Base-by-base conservation (phyloP, 805 yeast genomes). In the Kregervanrija fluxuum region DNA sequence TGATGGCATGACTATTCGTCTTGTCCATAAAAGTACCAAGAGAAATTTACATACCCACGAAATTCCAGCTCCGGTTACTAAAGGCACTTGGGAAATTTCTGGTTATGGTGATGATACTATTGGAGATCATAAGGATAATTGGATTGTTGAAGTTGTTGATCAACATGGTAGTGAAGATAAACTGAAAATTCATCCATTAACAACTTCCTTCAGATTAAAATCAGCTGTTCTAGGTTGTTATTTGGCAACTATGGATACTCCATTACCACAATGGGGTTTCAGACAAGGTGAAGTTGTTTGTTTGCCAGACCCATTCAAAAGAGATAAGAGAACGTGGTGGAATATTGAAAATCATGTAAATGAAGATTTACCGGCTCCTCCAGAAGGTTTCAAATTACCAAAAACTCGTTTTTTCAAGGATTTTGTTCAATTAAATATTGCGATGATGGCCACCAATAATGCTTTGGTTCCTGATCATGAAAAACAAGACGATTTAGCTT, bases 281-380 rank as follows among this genome's bases (percentile, higher is more conserved):
- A 79, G 79, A 57, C 95, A 85, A 64, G 82, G 85, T 41, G 99
- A 93, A 69, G 91, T 93, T 51, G 82, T 81, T 1, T 93, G 99
- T 68, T 65, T 71, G 61, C 78, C 75, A 53, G 64, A 70, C 49
- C 80, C 88, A 33, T 84, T 80, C 63, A 68, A 59, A 38, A 80
- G 85, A 64, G 95, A 85, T 60, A 85, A 85, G 69, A 71, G 91
- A 56, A 84, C 90, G 14, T 85, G 93, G 91, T 85, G 93, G 93
- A 85, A 84, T 62, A 73, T 85, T 49, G 95, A 85, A 64, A 72
- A 73, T 54, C 88, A 85, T 61, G 66, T 64, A 48, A 85, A 85
- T 61, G 69, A 66, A 33, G 61, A 69, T 28, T 67, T 84, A 56
- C 83, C 84, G 28, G 67, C 70, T 34, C 79, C 88, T 36, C 75